Conservation (phyloP, 2,329 filamentous ascomycete genomes). For the Rachicladosporium sp. region DNA sequence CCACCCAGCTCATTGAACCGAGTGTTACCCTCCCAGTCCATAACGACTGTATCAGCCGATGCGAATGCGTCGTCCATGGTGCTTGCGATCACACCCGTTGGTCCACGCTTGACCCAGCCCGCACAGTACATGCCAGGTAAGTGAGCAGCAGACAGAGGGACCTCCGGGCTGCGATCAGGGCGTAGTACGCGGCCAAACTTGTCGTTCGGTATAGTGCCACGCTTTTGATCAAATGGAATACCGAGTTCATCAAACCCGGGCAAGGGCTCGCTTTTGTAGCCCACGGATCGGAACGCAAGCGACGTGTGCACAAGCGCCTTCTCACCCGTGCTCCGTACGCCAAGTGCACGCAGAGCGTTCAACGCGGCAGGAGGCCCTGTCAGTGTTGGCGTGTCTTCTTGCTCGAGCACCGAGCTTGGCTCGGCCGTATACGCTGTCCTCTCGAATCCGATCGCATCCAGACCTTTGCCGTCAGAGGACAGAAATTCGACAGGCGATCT, state of each 20-base stretch:
- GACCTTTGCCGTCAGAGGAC: conserved; percentile 33
- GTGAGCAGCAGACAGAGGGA: conserved; percentile 33
- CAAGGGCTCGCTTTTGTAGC: conserved; percentile 73
- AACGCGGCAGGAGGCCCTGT: conserved; percentile 8
- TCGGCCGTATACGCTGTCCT: conserved; percentile 26
- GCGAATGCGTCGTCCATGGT: conserved; percentile 93
- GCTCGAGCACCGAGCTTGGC: conserved; percentile 2
- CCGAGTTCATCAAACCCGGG: conserved; percentile 61
- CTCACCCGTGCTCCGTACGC: conserved; percentile 19
- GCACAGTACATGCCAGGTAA: conserved; percentile 76
- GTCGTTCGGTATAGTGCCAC: conserved; percentile 75
- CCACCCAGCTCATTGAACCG: conserved; percentile 30
- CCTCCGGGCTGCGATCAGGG: conserved; percentile 27
- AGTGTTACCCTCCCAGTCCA: conserved; percentile 53
- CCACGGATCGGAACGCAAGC: conserved; percentile 83
- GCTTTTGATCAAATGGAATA: conserved; percentile 62
- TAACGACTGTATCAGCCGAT: conserved; percentile 69
- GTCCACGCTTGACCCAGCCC: conserved; percentile 91
- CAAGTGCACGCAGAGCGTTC: conserved; percentile 17
- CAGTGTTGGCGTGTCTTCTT: conserved; percentile 1
- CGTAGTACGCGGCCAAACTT: conserved; percentile 57
- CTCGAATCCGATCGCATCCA: conserved; percentile 59
- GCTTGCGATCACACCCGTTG: conserved; percentile 87
- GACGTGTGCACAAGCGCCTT: conserved; percentile 44
- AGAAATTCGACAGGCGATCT: conserved; percentile 64